Evolutionary conservation across 2,329 filamentous ascomycete species (phyloP).

Genomic region (Fonsecaea multimorphosa): DNA sequence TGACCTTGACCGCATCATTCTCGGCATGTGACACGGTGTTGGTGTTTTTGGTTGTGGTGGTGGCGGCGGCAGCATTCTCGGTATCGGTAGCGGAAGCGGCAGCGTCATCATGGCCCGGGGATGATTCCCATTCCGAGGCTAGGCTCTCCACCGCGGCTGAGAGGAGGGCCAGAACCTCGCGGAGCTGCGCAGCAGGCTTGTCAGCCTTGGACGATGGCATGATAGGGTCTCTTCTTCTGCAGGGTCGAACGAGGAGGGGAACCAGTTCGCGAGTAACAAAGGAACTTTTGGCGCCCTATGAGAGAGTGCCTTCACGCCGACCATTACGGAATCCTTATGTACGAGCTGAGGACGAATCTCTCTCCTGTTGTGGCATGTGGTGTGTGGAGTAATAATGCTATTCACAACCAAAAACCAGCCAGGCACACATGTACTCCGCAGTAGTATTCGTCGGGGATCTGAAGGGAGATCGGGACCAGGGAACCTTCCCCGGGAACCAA

Average conservation of each 20-base stretch:
- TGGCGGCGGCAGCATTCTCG: background rate
- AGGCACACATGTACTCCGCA: no score
- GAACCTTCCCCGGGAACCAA: no score
- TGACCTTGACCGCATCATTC: slow-evolving; percentile 17
- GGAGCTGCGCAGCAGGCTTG: slow-evolving; percentile 4
- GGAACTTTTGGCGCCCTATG: background rate
- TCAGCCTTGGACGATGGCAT: background rate
- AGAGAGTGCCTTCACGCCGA: background rate
- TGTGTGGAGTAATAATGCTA: no score
- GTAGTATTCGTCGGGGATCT: no score
- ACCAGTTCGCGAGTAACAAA: background rate
- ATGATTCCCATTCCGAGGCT: slow-evolving; percentile 1
- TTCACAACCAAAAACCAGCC: no score
- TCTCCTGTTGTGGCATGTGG: no score
- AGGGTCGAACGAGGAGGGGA: background rate
- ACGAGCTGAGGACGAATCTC: no score
- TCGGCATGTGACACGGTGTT: slow-evolving; percentile 12
- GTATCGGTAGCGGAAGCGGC: background rate
- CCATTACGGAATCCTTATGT: no score
- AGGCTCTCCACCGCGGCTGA: background rate
- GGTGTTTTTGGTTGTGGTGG: background rate
- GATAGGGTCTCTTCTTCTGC: background rate
- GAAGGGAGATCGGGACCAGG: no score
- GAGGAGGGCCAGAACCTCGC: background rate
- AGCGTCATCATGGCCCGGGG: background rate